Base-by-base conservation (phyloP, 768 basidiomycete species). In the Lactifluus hygrophoroides region DNA sequence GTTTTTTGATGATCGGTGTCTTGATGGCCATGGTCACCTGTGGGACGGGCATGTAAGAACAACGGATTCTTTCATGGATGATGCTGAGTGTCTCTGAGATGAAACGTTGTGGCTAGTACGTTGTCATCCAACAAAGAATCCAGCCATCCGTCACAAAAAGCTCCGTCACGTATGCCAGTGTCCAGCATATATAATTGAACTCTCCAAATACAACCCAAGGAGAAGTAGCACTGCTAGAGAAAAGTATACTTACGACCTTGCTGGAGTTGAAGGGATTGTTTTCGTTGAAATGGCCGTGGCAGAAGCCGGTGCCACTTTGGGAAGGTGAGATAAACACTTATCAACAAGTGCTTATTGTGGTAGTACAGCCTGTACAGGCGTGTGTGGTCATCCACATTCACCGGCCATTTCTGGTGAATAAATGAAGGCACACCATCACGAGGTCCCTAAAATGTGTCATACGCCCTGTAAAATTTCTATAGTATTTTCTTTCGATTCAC, bases 1-100 rank as follows among this genome's bases (percentile, higher is more conserved):
- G 90, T 80, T 98, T 98, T 83, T 95, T 96, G 76, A 96, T 81
- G 73, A 94, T 87, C 65, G 79, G 80, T 64, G 84, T 73, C 68
- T 75, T 80, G 71, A 76, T 73, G 56, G 54, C 44, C 62, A 63
- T 59, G 28, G 38, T n/a, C 50, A 35, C 19, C 61, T 65, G 51
- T 32, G 37, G 48, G 56, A 30, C 25, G 34, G 34, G 25, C 37
- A 40, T 23, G 34, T 60, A 44, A 62, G 60, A 54, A 51, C 38
- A 46, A 42, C 42, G 54, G 43, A 59, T 35, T 23, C 21, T 5
- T 16, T 10, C 34, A 50, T 16, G 34, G 37, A 17, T 16, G 13
- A 49, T 48, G 28, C 43, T 30, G 44, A 42, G 37, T 37, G 56
- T 23, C 21, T 40, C 50, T 27, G 16, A 37, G 50, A 47, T 43